Evolutionary conservation across 23 red algal genomes (phyloP), one percentile per base, ranked within the genome.

Genomic region (Pyropia yezoensis): DNA sequence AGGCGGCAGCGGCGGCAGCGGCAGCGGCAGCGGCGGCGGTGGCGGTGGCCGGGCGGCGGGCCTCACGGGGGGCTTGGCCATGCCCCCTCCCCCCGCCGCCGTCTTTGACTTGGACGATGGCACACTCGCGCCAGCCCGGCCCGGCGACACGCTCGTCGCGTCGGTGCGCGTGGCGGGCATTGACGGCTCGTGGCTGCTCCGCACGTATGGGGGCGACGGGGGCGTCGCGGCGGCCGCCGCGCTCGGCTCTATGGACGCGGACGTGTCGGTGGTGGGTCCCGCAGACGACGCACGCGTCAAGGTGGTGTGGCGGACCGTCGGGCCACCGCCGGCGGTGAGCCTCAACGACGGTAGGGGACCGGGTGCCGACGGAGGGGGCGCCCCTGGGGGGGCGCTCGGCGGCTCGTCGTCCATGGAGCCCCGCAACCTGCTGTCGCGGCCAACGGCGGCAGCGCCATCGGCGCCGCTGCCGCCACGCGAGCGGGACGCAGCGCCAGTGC

Each of bases 211-310:
- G 1, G 77, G 71, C 14, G 39, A 66, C 52, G 56, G 83, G 27
- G 68, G 70, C 15, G 59, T 23, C 20, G 67, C 67, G 60, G 70
- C 71, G n/a, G 30, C 62, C 17, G 57, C 70, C 7, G 47, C 80
- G 8, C 52, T 92, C 21, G 88, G 77, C 15, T 45, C 63, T 1
- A 49, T 92, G 3, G 62, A 70, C 49, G 88, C 63, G 14, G 69
- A 92, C 21, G 77, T 50, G 34, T 57, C 77, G 3, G 21, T 92
- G 13, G 78, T 73, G 25, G 88, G 88, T 0, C 78, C 80, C 59
- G 57, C 62, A 0, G 66, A 79, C 30, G 76, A 92, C 29, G 78
- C 88, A 20, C 66, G 71, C 27, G 71, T 80, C 20, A 47, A 72
- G 18, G 73, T 65, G 20, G 56, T 67, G 22, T 92, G 88, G 88